A percentile compares a stretch with the other conserved stretches of the same genome.
phyloP scores from a whole-genome alignment of 2,329 filamentous ascomycete species.

The Lasiodiplodia sp. region DNA sequence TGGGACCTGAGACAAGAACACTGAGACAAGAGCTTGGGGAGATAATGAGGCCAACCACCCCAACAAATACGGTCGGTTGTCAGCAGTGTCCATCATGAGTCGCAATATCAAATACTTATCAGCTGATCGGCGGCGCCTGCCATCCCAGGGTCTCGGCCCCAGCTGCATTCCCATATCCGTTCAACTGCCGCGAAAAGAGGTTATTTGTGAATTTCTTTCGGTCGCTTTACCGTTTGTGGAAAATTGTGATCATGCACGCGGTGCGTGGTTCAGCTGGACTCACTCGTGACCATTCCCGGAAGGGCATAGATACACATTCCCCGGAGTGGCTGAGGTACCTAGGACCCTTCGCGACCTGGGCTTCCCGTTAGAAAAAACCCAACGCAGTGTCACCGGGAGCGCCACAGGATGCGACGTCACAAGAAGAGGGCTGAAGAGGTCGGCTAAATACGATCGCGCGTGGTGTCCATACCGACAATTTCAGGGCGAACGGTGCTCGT shows the following conservation, averaged over 20 bases:
- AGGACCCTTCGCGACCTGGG: not conserved
- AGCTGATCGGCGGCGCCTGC: constrained; percentile 8
- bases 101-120: not conserved
- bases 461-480: constrained; percentile 15
- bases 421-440: not conserved
- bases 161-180: not conserved
- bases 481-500: constrained; percentile 11
- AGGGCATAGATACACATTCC: constrained; percentile 17
- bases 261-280: constrained; percentile 14
- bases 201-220: constrained; percentile 9
- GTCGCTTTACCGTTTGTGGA: constrained; percentile 14
- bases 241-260: constrained; percentile 16
- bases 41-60: constrained; percentile 8
- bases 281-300: constrained; percentile 24
- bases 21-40: not conserved
- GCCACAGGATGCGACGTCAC: constrained; percentile 1
- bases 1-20: constrained; percentile 11
- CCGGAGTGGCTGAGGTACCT: not conserved
- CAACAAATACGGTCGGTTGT: constrained; percentile 4
- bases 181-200: not conserved
- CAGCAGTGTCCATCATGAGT: constrained; percentile 8
- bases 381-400: not conserved
- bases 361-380: not conserved
- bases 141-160: not conserved
- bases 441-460: constrained; percentile 12